Base-by-base conservation (phyloP, 352 stramenopile species). In the Phytophthora gonapodyides region DNA sequence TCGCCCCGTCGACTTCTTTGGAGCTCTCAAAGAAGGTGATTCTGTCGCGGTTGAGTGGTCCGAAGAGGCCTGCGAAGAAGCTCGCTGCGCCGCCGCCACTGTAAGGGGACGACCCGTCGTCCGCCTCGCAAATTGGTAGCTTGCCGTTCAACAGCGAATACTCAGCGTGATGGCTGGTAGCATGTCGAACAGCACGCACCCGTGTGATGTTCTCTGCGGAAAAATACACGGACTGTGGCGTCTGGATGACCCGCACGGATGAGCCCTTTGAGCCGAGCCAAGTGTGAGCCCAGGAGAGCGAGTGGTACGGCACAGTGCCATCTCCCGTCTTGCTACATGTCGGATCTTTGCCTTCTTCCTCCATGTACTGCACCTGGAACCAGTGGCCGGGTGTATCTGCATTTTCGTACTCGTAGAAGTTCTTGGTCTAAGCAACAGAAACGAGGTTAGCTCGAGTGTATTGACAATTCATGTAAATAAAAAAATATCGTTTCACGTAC, bases 1-100 rank as follows among this genome's bases (percentile, higher is more conserved):
- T 49, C 21, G 27, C 55, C 24, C 67, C 69, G 33, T 75, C 56
- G 0, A 72, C 56, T 40, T 76, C 17, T 45, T 64, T 60, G 1
- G 68, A 79, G 57, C 66, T 82, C 54, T 92, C 84, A 31, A 87
- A 94, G 58, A 94, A 92, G 5, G 82, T 90, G 58, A 92, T 85
- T 50, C 83, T 73, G 42, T 91, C 73, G 27, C 68, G 67, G 5
- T 67, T 69, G 5, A 75, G 57, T 7, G 74, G 56, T 30, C 80
- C 77, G 43, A 94, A 91, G 53, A 94, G 74, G 8, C 73, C 76
- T 36, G 75, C 74, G 19, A 91, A 86, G 67, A 94, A 89, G 35
- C 65, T 57, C n/a, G 64, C 34, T n/a, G 54, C 42, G 34, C 65
- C 62, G 12, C 48, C 52, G 24, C 41, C 46, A 57, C 17, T 56